phyloP scores from a whole-genome alignment of 2,329 filamentous ascomycete genomes.

The Metarhizium robertsii region DNA sequence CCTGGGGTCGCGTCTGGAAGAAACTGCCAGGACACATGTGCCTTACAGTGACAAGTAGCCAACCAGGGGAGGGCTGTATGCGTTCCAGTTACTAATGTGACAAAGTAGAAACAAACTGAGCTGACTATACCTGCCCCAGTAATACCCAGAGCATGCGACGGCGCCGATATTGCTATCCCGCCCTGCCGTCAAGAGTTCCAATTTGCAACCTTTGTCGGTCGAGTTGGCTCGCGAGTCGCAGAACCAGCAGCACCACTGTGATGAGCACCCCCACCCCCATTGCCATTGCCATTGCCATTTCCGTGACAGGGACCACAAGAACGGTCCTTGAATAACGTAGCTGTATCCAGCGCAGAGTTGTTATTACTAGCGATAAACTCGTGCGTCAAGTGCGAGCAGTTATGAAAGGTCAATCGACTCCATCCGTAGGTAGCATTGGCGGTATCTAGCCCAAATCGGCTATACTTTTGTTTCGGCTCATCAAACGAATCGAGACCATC shows the following conservation, averaged over 20 bases:
- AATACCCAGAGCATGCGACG: too few species aligned
- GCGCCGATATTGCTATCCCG: too few species aligned
- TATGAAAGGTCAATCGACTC: slow-evolving; percentile 25
- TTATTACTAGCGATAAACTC: slow-evolving; percentile 24
- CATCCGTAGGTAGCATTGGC: slow-evolving; percentile 18
- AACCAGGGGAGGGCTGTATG: too few species aligned
- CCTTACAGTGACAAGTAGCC: too few species aligned
- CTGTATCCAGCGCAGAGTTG: slow-evolving; percentile 18
- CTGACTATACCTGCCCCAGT: too few species aligned
- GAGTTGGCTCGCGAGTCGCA: neutral
- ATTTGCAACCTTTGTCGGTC: neutral
- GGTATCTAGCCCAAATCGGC: slow-evolving; percentile 18
- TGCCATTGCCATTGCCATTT: neutral
- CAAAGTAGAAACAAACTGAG: too few species aligned
- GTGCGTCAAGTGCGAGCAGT: slow-evolving; percentile 27
- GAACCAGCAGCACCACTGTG: neutral
- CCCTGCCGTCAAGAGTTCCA: neutral
- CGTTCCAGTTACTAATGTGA: too few species aligned
- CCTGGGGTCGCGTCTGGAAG: too few species aligned
- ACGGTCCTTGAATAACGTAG: slow-evolving; percentile 14
- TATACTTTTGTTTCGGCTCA: slow-evolving; percentile 6
- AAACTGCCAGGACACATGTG: too few species aligned
- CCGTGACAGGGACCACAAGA: neutral
- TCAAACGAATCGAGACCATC: slow-evolving; percentile 17
- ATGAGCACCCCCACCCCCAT: neutral